These are phyloP conservation scores for Cadophora malorum DNA, from an alignment of 2,329 filamentous ascomycete species.

Conservation along the genomic window DNA sequence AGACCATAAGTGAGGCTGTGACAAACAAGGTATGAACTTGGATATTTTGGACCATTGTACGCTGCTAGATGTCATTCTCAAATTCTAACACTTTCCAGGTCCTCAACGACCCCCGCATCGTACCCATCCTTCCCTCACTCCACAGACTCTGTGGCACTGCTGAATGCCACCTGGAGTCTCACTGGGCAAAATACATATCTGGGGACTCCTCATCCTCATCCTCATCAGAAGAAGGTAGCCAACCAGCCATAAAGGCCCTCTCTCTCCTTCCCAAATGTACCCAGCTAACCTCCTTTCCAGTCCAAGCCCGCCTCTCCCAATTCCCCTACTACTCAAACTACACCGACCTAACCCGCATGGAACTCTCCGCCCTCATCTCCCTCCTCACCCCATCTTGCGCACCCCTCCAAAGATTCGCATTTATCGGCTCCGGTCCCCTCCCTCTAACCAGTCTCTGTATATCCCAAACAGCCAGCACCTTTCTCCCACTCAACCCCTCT, in stretches of 20 bases:
- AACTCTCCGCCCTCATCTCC: slow-evolving; percentile 51
- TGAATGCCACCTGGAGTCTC: slow-evolving; percentile 53
- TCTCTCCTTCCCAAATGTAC: too few species aligned
- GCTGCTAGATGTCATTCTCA: background rate
- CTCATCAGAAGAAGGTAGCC: slow-evolving; percentile 32
- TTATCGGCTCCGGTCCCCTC: slow-evolving; percentile 58
- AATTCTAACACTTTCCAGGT: slow-evolving; percentile 40
- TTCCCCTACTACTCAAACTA: slow-evolving; percentile 60
- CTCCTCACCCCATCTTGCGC: slow-evolving; percentile 35
- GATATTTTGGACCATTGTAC: background rate
- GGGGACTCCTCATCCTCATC: slow-evolving; percentile 6
- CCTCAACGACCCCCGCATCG: slow-evolving; percentile 44
- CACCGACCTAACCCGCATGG: slow-evolving; percentile 53
- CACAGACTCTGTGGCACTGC: slow-evolving; percentile 51
- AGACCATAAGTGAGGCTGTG: slow-evolving; percentile 18
- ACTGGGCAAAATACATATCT: slow-evolving; percentile 51
- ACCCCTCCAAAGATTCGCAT: slow-evolving; percentile 49
- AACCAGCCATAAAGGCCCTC: too few species aligned
- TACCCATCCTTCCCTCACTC: slow-evolving; percentile 47
- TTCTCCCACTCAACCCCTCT: too few species aligned
- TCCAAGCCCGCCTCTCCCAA: slow-evolving; percentile 40
- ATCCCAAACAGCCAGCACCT: slow-evolving; percentile 27
- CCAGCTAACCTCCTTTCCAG: slow-evolving; percentile 27
- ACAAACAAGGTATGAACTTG: slow-evolving; percentile 22
- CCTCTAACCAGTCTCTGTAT: slow-evolving; percentile 56